These are phyloP conservation scores for Zizania palustris DNA, from an alignment of 202 grass and related monocot genomes.

Conservation along the genomic window DNA sequence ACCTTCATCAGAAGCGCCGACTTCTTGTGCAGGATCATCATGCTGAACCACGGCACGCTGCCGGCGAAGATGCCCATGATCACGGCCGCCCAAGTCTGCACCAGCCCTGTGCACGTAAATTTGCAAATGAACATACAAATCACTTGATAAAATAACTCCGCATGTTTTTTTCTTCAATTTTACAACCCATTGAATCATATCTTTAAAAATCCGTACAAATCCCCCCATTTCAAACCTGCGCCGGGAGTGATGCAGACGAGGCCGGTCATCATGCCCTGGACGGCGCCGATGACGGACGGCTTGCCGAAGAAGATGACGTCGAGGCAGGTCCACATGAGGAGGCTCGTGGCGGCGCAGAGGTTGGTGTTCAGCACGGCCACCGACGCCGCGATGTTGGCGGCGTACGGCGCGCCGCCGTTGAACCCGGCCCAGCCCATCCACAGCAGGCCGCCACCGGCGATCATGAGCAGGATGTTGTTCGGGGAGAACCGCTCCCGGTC, in stretches of 20 bases:
- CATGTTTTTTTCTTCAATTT: too few relatives aligned
- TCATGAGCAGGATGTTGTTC: constrained; percentile 84
- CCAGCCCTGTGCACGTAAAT: constrained; percentile 42
- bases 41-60: constrained; percentile 81
- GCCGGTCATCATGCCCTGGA: constrained; percentile 85
- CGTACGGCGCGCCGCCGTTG: constrained; percentile 72
- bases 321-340: constrained; percentile 78
- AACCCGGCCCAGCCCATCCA: constrained; percentile 90
- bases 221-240: constrained; percentile 41
- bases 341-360: constrained; percentile 75
- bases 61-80: constrained; percentile 69
- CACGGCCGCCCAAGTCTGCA: constrained; percentile 73
- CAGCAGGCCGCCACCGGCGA: constrained; percentile 74
- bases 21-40: constrained; percentile 94
- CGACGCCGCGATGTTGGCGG: constrained; percentile 59
- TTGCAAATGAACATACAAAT: not conserved
- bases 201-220: too few relatives aligned
- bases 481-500: constrained; percentile 82
- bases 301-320: constrained; percentile 72
- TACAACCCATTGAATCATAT: too few relatives aligned
- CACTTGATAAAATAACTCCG: too few relatives aligned
- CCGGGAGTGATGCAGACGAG: constrained; percentile 85
- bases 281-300: constrained; percentile 78
- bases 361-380: constrained; percentile 82
- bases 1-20: constrained; percentile 56